These are phyloP conservation scores for Suhomyces kunorum DNA, from an alignment of 1,139 yeast genomes.

Conservation along the genomic window DNA sequence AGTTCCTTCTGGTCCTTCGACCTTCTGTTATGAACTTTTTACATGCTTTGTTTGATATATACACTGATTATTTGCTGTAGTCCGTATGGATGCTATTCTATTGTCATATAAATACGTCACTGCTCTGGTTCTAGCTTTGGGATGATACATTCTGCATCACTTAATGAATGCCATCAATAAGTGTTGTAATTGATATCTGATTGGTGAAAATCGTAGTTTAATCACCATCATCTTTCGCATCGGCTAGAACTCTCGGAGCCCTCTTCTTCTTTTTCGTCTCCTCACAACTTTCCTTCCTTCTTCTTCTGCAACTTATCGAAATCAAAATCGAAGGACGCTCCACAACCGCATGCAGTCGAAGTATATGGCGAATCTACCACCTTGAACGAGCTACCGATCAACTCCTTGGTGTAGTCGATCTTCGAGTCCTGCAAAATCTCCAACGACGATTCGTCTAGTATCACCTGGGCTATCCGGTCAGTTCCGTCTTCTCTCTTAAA, in stretches of 20 bases:
- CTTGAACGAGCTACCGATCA: slow-evolving; percentile 93
- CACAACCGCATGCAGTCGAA: slow-evolving; percentile 94
- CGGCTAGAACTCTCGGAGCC: too few species aligned
- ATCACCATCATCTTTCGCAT: too few species aligned
- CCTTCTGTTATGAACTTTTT: slow-evolving; percentile 7
- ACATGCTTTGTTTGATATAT: slow-evolving; percentile 5
- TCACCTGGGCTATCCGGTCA: slow-evolving; percentile 52
- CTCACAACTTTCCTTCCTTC: slow-evolving; percentile 12
- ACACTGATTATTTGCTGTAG: slow-evolving; percentile 3
- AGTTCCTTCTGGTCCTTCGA: slow-evolving; percentile 5
- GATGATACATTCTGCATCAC: too few species aligned
- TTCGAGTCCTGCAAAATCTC: slow-evolving; percentile 84
- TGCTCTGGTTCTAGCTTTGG: too few species aligned
- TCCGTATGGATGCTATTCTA: not conserved
- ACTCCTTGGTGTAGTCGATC: slow-evolving; percentile 85
- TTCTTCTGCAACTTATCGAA: slow-evolving; percentile 51
- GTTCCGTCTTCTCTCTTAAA: slow-evolving; percentile 60
- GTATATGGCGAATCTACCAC: slow-evolving; percentile 89
- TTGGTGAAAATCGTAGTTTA: too few species aligned
- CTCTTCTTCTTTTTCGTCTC: slow-evolving; percentile 8
- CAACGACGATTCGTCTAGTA: slow-evolving; percentile 78
- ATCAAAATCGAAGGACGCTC: slow-evolving; percentile 89
- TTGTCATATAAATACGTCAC: too few species aligned
- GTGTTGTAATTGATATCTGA: too few species aligned
- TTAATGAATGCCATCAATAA: too few species aligned